Percentiles rank a stretch among this genome's conserved stretches.
These are phyloP conservation scores for Chalciporus sp. DNA, from an alignment of 1,284 basidiomycete genomes.

Conservation along the genomic window DNA sequence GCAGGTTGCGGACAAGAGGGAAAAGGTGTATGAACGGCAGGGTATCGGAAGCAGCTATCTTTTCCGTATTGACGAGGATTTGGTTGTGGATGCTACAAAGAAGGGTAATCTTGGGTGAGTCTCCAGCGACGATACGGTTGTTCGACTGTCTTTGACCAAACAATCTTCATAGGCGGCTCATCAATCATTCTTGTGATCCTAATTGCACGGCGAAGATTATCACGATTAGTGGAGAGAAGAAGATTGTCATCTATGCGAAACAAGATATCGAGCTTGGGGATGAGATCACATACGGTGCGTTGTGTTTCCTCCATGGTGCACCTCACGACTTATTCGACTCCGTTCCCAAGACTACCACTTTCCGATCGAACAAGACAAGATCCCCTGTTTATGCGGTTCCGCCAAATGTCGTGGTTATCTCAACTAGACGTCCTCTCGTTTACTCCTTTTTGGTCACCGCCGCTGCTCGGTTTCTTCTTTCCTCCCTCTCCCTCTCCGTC, in stretches of 20 bases:
- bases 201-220: slow-evolving; percentile 99
- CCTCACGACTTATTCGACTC: not conserved
- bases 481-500: too few species aligned
- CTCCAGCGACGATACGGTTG: slow-evolving; percentile 8
- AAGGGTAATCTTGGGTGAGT: slow-evolving; percentile 95
- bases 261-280: slow-evolving; percentile 91
- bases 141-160: slow-evolving; percentile 14
- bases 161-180: slow-evolving; percentile 67
- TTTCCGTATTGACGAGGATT: slow-evolving; percentile 90
- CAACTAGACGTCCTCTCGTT: slow-evolving; percentile 53
- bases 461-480: not conserved
- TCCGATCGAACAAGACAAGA: slow-evolving; percentile 91
- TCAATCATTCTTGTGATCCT: slow-evolving; percentile 97
- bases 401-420: slow-evolving; percentile 87
- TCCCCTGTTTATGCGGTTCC: slow-evolving; percentile 87
- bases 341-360: slow-evolving; percentile 80
- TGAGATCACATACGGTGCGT: slow-evolving; percentile 89
- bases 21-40: slow-evolving; percentile 94
- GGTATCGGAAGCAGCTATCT: slow-evolving; percentile 96
- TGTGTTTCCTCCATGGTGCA: slow-evolving; percentile 2
- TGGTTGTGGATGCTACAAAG: slow-evolving; percentile 97
- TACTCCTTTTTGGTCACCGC: not conserved
- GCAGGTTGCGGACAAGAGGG: slow-evolving; percentile 94
- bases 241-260: slow-evolving; percentile 99
- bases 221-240: slow-evolving; percentile 96